Evolutionary conservation across 2,329 filamentous ascomycete genomes (phyloP).

Genomic region (Colletotrichum graminicola): DNA sequence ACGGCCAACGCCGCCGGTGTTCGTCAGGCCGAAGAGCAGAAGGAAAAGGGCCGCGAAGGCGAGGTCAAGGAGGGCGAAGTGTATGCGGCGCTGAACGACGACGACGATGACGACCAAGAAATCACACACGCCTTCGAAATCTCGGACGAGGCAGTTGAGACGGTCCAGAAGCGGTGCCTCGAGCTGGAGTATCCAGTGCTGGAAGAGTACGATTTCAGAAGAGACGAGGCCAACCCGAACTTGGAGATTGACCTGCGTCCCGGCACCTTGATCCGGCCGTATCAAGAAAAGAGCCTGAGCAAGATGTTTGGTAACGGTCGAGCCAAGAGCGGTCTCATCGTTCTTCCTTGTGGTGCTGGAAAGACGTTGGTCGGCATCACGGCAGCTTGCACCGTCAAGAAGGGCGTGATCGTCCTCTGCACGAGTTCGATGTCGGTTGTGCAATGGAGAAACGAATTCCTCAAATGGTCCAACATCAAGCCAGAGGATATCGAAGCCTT

Average conservation of each 20-base stretch:
- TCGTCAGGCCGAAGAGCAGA: conserved; percentile 73
- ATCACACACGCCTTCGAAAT: conserved; percentile 96
- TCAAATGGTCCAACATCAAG: conserved; percentile 97
- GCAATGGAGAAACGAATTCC: conserved; percentile 95
- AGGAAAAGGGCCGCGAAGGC: conserved; percentile 59
- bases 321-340: conserved; percentile 97
- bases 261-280: conserved; percentile 89
- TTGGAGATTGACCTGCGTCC: conserved; percentile 94
- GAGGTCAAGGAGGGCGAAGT: conserved; percentile 75
- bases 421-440: conserved; percentile 98
- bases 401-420: conserved; percentile 93
- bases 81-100: conserved; percentile 80
- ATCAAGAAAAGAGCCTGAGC: conserved; percentile 96
- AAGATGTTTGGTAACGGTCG: conserved; percentile 99
- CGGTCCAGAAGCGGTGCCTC: conserved; percentile 89
- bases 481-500: conserved; percentile 95
- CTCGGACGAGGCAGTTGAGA: conserved; percentile 82
- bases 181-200: conserved; percentile 88
- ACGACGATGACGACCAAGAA: conserved; percentile 87
- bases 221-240: conserved; percentile 89
- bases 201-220: conserved; percentile 97
- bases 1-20: conserved; percentile 93
- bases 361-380: conserved; percentile 99
- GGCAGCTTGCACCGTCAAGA: conserved; percentile 97
- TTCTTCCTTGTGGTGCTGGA: conserved; percentile 94